Evolutionary conservation across 208 protist species (phyloP).

Genomic region (Leishmania martiniquensis): DNA sequence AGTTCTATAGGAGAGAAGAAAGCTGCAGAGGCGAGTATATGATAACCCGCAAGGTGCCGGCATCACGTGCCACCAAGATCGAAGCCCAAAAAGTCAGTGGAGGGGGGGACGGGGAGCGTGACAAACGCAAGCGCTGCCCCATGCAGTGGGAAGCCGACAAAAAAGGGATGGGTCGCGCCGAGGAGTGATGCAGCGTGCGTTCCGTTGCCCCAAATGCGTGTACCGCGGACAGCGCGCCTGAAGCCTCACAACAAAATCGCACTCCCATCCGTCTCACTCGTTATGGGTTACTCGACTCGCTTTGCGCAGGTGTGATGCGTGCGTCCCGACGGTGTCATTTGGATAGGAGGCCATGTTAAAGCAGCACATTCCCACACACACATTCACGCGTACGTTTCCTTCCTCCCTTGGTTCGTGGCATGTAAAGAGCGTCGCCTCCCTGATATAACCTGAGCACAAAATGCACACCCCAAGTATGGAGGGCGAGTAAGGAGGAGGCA

Average conservation of each 20-base stretch:
- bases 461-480: not conserved
- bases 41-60: not conserved
- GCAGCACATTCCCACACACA: not conserved
- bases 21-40: not conserved
- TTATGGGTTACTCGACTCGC: not conserved
- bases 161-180: not conserved
- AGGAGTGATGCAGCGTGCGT: not conserved
- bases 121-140: not conserved
- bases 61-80: not conserved
- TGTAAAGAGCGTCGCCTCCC: not conserved
- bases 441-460: not conserved
- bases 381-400: slow-evolving; percentile 3
- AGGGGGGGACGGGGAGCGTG: too few relatives aligned
- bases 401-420: not conserved
- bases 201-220: not conserved
- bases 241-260: not conserved
- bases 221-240: not conserved
- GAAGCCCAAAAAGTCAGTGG: not conserved
- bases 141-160: not conserved
- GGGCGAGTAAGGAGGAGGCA: not conserved
- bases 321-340: not conserved
- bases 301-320: not conserved
- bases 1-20: not conserved
- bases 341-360: not conserved
- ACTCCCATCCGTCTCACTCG: not conserved